Conservation (phyloP, 202 grass and related monocot species). For the Sporobolus alterniflorus region DNA sequence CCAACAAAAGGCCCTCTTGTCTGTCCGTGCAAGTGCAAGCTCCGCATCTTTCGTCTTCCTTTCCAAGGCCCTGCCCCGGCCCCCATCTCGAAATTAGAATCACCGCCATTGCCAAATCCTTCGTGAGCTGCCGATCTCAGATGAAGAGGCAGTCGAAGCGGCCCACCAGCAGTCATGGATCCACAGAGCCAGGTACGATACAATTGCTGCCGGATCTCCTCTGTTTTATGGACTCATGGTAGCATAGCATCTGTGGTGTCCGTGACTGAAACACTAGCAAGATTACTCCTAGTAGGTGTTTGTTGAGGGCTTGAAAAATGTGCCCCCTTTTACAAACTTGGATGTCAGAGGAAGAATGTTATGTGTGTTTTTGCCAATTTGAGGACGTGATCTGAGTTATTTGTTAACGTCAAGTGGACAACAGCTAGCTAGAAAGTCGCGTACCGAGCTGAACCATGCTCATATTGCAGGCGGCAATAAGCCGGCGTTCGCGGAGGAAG, state of each 20-base stretch:
- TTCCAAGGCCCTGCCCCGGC: not conserved
- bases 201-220: not conserved
- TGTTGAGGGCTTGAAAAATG: not conserved
- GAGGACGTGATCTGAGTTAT: not conserved
- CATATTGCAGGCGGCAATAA: constrained; percentile 31
- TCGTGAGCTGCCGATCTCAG: not conserved
- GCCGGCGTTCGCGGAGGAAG: constrained; percentile 30
- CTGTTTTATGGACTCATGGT: not conserved
- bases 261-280: not conserved
- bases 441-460: not conserved
- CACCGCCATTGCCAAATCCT: not conserved
- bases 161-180: constrained; percentile 15
- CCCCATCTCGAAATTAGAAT: not conserved
- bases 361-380: not conserved
- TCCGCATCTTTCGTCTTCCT: not conserved
- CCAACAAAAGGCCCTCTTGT: not conserved
- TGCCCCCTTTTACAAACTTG: constrained; percentile 10
- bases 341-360: not conserved
- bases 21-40: not conserved
- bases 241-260: not conserved
- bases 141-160: constrained; percentile 32
- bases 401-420: not conserved
- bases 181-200: constrained; percentile 48
- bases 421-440: not conserved
- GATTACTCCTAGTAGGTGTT: not conserved